Evolutionary conservation across 129 eudicot species (phyloP).

Genomic region (Saposhnikovia divaricata): DNA sequence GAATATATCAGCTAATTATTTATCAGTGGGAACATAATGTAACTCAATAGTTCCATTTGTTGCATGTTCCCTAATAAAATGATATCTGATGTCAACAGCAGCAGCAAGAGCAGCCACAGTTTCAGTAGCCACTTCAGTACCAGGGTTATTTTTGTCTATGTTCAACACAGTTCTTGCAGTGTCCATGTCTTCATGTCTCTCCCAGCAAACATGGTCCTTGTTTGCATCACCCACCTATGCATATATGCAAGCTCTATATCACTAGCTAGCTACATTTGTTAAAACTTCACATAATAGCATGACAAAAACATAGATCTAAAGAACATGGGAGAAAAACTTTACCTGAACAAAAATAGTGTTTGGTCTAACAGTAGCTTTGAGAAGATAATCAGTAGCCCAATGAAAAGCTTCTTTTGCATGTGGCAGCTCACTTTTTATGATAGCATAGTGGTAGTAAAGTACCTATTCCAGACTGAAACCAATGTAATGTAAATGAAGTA

Average conservation of each 20-base stretch:
- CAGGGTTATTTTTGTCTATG: slow-evolving; percentile 84
- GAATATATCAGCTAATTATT: no score
- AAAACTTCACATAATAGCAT: not conserved
- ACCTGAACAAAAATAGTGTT: slow-evolving; percentile 96
- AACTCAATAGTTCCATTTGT: no score
- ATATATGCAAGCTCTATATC: not conserved
- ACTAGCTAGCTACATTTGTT: not conserved
- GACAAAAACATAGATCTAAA: not conserved
- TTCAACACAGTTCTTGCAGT: slow-evolving; percentile 86
- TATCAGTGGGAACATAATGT: no score
- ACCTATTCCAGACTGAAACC: no score
- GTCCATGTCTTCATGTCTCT: slow-evolving; percentile 99
- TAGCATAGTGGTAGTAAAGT: slow-evolving; percentile 96
- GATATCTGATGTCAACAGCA: no score
- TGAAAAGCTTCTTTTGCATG: slow-evolving; percentile 80
- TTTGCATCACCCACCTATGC: slow-evolving; percentile 85
- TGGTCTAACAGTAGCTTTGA: slow-evolving; percentile 87
- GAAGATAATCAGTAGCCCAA: slow-evolving; percentile 93
- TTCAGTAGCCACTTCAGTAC: slow-evolving; percentile 94
- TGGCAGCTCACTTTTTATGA: slow-evolving; percentile 73
- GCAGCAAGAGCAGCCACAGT: slow-evolving; percentile 99
- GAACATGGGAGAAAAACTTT: slow-evolving; percentile 6
- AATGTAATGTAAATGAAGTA: no score
- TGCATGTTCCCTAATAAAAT: no score
- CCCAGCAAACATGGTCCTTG: slow-evolving; percentile 96